phyloP scores from a whole-genome alignment of 805 yeast genomes.

The Metschnikowia santaceciliae region DNA sequence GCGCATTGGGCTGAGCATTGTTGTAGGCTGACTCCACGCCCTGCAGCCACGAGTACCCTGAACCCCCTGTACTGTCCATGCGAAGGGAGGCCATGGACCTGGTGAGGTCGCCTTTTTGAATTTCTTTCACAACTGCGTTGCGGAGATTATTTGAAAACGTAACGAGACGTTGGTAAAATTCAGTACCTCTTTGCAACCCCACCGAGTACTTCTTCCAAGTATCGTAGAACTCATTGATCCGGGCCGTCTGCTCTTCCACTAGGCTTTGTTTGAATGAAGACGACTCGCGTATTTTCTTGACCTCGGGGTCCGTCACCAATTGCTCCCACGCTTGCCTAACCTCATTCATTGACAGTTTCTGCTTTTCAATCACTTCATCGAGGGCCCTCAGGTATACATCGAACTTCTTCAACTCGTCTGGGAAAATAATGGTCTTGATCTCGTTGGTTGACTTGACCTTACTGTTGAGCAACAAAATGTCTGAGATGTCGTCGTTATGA shows the following conservation, averaged over 20 bases:
- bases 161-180: conserved; percentile 55
- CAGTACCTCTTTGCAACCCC: conserved; percentile 60
- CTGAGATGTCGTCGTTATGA: conserved; percentile 82
- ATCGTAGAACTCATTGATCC: conserved; percentile 47
- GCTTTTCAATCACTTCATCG: conserved; percentile 64
- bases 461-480: conserved; percentile 60
- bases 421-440: conserved; percentile 51
- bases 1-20: conserved; percentile 1
- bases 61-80: conserved; percentile 1
- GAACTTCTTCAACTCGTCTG: conserved; percentile 73
- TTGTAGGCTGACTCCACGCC: background rate
- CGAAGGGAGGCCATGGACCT: conserved; percentile 12
- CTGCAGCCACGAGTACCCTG: background rate
- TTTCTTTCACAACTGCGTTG: conserved; percentile 19
- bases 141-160: conserved; percentile 28
- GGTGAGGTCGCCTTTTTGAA: conserved; percentile 9
- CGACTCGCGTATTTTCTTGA: conserved; percentile 41
- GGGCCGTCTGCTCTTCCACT: conserved; percentile 27
- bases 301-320: conserved; percentile 24
- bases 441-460: conserved; percentile 56
- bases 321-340: conserved; percentile 29
- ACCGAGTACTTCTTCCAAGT: conserved; percentile 53
- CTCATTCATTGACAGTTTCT: conserved; percentile 43
- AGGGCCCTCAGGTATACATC: conserved; percentile 62
- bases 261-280: conserved; percentile 36